Evolutionary conservation across 345 rosid genomes (phyloP), one percentile per base, ranked within the genome.

Genomic region (Camelina sativa): DNA sequence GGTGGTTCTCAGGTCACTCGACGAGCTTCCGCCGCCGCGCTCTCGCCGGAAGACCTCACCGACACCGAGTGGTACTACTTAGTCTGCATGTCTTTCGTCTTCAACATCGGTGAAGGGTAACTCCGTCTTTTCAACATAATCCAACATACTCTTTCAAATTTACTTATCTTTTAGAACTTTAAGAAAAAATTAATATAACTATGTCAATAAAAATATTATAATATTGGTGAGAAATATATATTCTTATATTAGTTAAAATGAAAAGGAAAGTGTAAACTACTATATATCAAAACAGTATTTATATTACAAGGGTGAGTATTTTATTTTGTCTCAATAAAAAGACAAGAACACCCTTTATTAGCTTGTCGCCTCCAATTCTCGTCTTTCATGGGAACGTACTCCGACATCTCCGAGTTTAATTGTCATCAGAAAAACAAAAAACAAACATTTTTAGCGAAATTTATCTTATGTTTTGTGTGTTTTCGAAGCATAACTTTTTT

Each of bases 31-130:
- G 87, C 96, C 16, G 87, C 85, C 19, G 87, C 98, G 22, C 85
- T 95, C 30, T 95, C 98, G 7, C 98, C 97, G 7, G 99, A 90
- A 69, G 99, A 95, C 79, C 98, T 95, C 51, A 80, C 97, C 38
- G 94, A 92, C 83, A 80, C 97, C 0, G 99, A 95, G 79, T 95
- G 99, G 99, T 95, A 92, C 72, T 95, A 86, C 81, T 80, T 95
- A 86, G 96, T 95, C 56, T 95, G 97, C 83, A 92, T 95, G 99
- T 92, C 99, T 48, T 95, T 92, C 76, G 74, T 81, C 32, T 95
- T 95, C 88, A 80, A 85, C 81, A 81, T 79, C 59, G 94, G 88
- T 69, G 89, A 95, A 84, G 93, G 97, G 99, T 95, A 87, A 87
- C 35, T 54, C 15, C 64, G 61, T 71, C 76, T 77, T 41, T 52